A percentile compares a stretch with the other conserved stretches of the same genome.
phyloP scores from a whole-genome alignment of 805 yeast genomes.

The Barnettozyma sp. region DNA sequence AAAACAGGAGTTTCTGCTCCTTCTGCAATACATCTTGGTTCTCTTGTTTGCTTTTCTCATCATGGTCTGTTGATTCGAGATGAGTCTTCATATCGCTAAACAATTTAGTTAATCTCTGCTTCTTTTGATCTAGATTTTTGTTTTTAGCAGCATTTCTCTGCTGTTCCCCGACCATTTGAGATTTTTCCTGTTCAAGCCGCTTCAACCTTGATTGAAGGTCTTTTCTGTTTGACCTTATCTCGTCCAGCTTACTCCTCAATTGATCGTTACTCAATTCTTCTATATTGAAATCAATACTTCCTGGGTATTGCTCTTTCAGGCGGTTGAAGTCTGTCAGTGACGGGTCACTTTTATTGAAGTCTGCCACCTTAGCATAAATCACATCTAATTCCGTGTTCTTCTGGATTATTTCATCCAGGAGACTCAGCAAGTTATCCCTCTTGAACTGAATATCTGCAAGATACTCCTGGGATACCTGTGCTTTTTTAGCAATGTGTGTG shows the following conservation, averaged over 20 bases:
- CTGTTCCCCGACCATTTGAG: constrained; percentile 4
- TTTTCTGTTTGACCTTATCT: constrained; percentile 6
- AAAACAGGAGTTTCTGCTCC: constrained; percentile 12
- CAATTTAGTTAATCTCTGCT: constrained; percentile 8
- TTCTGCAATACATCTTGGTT: constrained; percentile 7
- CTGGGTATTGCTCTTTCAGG: background rate
- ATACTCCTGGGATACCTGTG: background rate
- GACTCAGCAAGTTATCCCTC: constrained; percentile 1
- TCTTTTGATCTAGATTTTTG: background rate
- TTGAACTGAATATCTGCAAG: constrained; percentile 6
- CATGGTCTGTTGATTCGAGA: constrained; percentile 3
- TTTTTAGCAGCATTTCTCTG: constrained; percentile 1
- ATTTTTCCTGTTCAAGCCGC: constrained; percentile 3
- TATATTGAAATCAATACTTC: constrained; percentile 3
- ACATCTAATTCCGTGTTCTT: constrained; percentile 9
- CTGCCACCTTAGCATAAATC: constrained; percentile 15
- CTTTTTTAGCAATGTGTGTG: background rate
- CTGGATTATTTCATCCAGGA: constrained; percentile 4
- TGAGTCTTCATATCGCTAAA: constrained; percentile 6
- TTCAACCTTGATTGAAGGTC: background rate
- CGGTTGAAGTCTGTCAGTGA: constrained; percentile 14
- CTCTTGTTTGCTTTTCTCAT: constrained; percentile 5
- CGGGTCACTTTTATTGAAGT: constrained; percentile 8
- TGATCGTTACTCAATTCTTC: constrained; percentile 5
- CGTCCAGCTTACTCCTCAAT: background rate